These are phyloP conservation scores for Chenopodium berlandieri DNA, from an alignment of 148 eudicot genomes.

Conservation along the genomic window DNA sequence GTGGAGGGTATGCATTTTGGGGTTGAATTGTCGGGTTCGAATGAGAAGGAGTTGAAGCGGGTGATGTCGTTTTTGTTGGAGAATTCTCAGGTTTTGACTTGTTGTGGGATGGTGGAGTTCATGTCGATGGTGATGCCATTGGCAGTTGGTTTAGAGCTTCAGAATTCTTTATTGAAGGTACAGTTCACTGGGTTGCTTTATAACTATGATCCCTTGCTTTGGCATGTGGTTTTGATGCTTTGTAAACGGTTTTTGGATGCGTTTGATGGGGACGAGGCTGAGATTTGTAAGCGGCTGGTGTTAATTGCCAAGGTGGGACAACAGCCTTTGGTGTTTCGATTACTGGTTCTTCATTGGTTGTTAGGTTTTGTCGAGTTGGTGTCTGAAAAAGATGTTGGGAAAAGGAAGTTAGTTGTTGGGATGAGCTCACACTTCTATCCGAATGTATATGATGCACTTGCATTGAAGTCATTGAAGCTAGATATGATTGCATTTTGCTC, in stretches of 20 bases:
- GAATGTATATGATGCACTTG: slow-evolving; percentile 76
- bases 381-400: slow-evolving; percentile 35
- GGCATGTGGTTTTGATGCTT: slow-evolving; percentile 67
- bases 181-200: slow-evolving; percentile 83
- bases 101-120: slow-evolving; percentile 73
- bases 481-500: slow-evolving; percentile 77
- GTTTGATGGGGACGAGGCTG: slow-evolving; percentile 67
- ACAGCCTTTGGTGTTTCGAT: slow-evolving; percentile 63
- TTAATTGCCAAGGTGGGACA: slow-evolving; percentile 63
- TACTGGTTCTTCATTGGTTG: slow-evolving; percentile 85
- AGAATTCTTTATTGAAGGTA: slow-evolving; percentile 78
- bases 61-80: slow-evolving; percentile 82
- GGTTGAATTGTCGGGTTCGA: slow-evolving; percentile 38
- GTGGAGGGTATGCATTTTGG: slow-evolving; percentile 26
- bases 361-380: slow-evolving; percentile 52
- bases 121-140: slow-evolving; percentile 60
- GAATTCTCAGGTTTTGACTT: slow-evolving; percentile 62
- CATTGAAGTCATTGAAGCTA: slow-evolving; percentile 77
- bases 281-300: slow-evolving; percentile 53
- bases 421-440: slow-evolving; percentile 64
- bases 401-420: slow-evolving; percentile 37
- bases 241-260: slow-evolving; percentile 50
- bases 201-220: slow-evolving; percentile 70
- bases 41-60: slow-evolving; percentile 66
- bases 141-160: slow-evolving; percentile 66